Evolutionary conservation across 371 early-diverging fungal genomes (phyloP).

Genomic region (Mortierella sp.): DNA sequence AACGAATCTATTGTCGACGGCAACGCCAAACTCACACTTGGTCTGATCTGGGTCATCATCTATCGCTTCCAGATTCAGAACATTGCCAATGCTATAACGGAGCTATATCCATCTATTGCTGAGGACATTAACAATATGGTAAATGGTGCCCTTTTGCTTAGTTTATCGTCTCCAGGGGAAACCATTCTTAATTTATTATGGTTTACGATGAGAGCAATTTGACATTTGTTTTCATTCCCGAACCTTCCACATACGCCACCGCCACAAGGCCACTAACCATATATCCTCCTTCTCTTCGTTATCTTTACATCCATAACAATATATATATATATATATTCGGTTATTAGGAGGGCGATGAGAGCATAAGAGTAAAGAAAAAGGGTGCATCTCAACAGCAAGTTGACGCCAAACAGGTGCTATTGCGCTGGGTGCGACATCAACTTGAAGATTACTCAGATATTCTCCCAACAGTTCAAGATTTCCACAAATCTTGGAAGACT

Average conservation of each 20-base stretch:
- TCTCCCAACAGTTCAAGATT: slow-evolving; percentile 68
- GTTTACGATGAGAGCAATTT: slow-evolving; percentile 21
- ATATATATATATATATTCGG: too few species aligned
- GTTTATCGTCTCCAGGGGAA: not conserved
- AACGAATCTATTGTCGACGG: slow-evolving; percentile 90
- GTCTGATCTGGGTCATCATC: slow-evolving; percentile 86
- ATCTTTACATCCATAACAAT: not conserved
- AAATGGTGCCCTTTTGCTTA: slow-evolving; percentile 1
- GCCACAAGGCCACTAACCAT: not conserved
- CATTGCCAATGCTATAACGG: slow-evolving; percentile 57
- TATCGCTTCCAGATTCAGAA: slow-evolving; percentile 75
- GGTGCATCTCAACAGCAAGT: slow-evolving; percentile 52
- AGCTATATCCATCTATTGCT: slow-evolving; percentile 37
- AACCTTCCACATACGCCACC: not conserved
- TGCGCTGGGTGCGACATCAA: slow-evolving; percentile 72
- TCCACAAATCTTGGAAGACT: slow-evolving; percentile 74
- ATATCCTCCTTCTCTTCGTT: not conserved
- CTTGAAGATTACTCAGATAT: slow-evolving; percentile 70
- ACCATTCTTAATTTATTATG: slow-evolving; percentile 20
- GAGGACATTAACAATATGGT: slow-evolving; percentile 43
- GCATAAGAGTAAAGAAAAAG: slow-evolving; percentile 38
- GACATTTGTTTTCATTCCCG: not conserved
- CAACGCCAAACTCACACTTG: slow-evolving; percentile 88
- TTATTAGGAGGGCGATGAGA: slow-evolving; percentile 28
- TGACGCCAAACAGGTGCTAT: slow-evolving; percentile 64